Evolutionary conservation across 768 basidiomycete species (phyloP), one percentile per base, ranked within the genome.

Genomic region (Podaxis sp.): DNA sequence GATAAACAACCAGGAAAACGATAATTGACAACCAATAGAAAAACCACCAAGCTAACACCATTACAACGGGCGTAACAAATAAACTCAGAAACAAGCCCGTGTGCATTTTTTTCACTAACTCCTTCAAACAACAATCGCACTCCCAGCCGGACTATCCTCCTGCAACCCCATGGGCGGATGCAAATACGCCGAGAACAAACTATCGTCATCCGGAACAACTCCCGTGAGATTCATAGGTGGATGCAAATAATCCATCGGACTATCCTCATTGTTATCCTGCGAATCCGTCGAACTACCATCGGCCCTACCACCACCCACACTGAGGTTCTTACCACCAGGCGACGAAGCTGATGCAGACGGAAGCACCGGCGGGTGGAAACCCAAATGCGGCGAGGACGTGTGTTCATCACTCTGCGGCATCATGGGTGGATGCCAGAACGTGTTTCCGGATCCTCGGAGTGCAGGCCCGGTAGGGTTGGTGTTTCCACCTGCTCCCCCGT

Each of bases 371-470:
- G 56, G 52, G 55, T 63, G 64, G 55, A 64, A 30, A 13, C 57
- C 22, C 26, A 57, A 44, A 56, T 39, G 44, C 5, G 38, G 39
- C 30, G 40, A 55, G 30, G 46, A 64, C 49, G 63, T 61, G 55
- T 72, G 69, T 17, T 70, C 60, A 28, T 82, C 82, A 60, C 66
- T 71, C 65, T 85, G 83, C 3, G 84, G 77, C 67, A 89, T 80
- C 82, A 89, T 88, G 9, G 90, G 87, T 2, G 90, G 89, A 73
- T 93, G 91, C 89, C 90, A 92, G 68, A 89, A 88, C 7, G 87
- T 83, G 65, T 83, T 87, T 0, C 81, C 82, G 4, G 82, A 83
- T 4, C 84, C 85, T 15, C 86, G 77, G 30, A 87, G 74, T 3
- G 82, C 79, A n/a, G 80, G 81, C 44, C 83, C 80, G 42, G 61